phyloP scores from a whole-genome alignment of 805 yeast species.

The Pichia rugopelliculosa region DNA sequence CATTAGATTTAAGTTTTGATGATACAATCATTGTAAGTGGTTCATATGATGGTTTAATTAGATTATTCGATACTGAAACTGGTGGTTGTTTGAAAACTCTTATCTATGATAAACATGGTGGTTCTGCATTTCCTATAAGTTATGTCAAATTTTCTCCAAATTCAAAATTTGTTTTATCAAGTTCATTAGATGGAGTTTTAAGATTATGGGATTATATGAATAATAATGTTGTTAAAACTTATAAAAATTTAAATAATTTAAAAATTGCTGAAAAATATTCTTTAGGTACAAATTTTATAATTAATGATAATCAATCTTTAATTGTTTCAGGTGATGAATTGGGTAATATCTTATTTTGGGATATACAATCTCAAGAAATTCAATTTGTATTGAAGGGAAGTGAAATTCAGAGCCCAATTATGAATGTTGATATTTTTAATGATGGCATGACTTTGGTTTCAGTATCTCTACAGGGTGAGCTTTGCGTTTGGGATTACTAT shows the following conservation, averaged over 20 bases:
- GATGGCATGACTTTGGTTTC: conserved; percentile 32
- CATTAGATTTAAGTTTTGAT: conserved; percentile 67
- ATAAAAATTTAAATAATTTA: conserved; percentile 17
- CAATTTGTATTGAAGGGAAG: conserved; percentile 22
- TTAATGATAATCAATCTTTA: conserved; percentile 29
- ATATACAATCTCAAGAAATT: conserved; percentile 52
- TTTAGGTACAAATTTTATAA: conserved; percentile 46
- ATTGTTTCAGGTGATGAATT: conserved; percentile 57
- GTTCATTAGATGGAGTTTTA: conserved; percentile 72
- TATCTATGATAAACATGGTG: conserved; percentile 61
- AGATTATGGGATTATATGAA: conserved; percentile 83
- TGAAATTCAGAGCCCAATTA: conserved; percentile 22
- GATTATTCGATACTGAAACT: conserved; percentile 79
- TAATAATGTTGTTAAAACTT: conserved; percentile 72
- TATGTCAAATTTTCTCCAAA: conserved; percentile 71
- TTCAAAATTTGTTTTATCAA: conserved; percentile 68
- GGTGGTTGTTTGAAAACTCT: conserved; percentile 91
- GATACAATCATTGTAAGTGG: conserved; percentile 81
- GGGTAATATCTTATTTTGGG: conserved; percentile 55
- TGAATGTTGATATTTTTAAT: conserved; percentile 34
- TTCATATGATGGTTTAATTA: conserved; percentile 82
- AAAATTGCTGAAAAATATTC: conserved; percentile 45
- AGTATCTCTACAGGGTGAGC: conserved; percentile 26
- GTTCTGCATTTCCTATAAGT: conserved; percentile 71
- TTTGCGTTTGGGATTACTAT: conserved; percentile 20